Conservation (phyloP, 2,329 filamentous ascomycete genomes). For the Cordyceps fumosorosea region DNA sequence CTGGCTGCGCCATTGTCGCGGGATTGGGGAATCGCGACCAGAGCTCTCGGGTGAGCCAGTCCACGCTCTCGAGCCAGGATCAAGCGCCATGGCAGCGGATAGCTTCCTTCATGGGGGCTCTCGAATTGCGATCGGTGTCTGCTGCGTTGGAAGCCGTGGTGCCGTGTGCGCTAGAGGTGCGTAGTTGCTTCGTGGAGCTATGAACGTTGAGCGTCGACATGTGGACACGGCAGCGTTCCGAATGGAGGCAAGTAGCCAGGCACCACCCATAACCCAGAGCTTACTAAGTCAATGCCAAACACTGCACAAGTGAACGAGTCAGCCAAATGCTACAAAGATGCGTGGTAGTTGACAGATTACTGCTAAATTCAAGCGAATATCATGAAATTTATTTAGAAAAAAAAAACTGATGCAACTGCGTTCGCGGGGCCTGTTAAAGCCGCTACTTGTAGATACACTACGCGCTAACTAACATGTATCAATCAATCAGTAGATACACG, state of each 20-base stretch:
- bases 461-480: too few species aligned
- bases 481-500: too few species aligned
- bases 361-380: too few species aligned
- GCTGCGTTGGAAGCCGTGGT: not conserved
- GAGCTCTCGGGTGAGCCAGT: conserved; percentile 75
- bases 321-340: too few species aligned
- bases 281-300: not conserved
- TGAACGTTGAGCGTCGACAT: conserved; percentile 17
- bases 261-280: not conserved
- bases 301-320: too few species aligned
- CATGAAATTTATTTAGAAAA: too few species aligned
- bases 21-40: conserved; percentile 69
- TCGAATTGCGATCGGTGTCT: conserved; percentile 9
- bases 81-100: conserved; percentile 53
- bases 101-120: conserved; percentile 12
- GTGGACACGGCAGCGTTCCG: conserved; percentile 6
- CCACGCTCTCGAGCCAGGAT: conserved; percentile 48
- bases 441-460: too few species aligned
- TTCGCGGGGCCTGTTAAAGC: too few species aligned
- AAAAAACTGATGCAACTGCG: too few species aligned
- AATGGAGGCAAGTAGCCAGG: not conserved
- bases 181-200: conserved; percentile 12
- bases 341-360: too few species aligned
- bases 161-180: conserved; percentile 4
- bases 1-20: conserved; percentile 70